These are phyloP conservation scores for Cinnamomum micranthum DNA, from an alignment of 164 flowering plant species.

Conservation along the genomic window DNA sequence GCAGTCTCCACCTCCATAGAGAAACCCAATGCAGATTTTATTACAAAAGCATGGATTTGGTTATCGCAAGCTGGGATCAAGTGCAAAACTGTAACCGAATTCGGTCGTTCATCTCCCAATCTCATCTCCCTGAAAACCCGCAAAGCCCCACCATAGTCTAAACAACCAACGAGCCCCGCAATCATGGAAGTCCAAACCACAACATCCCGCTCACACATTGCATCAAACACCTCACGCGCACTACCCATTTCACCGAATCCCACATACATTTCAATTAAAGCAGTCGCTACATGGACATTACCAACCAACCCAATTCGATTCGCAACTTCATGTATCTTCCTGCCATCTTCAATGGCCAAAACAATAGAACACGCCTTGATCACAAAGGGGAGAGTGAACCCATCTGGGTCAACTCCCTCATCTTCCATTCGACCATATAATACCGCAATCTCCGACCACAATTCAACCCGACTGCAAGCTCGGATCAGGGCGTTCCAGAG, in stretches of 20 bases:
- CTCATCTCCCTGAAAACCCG: constrained; percentile 22
- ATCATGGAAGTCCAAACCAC: constrained; percentile 34
- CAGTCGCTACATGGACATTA: constrained; percentile 24
- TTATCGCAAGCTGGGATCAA: constrained; percentile 20
- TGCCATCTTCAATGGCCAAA: constrained; percentile 16
- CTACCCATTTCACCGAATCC: constrained; percentile 15
- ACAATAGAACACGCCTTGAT: constrained; percentile 24
- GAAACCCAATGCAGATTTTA: constrained; percentile 22
- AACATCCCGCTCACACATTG: constrained; percentile 29
- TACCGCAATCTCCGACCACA: constrained; percentile 18
- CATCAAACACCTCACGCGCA: constrained; percentile 23
- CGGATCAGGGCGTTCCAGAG: constrained; percentile 28
- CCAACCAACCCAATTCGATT: constrained; percentile 11
- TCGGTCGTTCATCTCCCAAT: constrained; percentile 18
- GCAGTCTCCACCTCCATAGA: constrained; percentile 22
- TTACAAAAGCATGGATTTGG: constrained; percentile 18
- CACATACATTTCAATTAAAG: constrained; percentile 23
- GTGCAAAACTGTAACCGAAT: constrained; percentile 21
- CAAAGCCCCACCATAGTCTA: constrained; percentile 10
- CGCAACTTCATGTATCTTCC: constrained; percentile 16
- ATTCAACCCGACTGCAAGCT: constrained; percentile 14
- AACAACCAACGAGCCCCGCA: constrained; percentile 17
- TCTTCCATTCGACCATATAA: constrained; percentile 23
- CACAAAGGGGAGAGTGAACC: constrained; percentile 32
- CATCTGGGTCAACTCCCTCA: constrained; percentile 19